Evolutionary conservation across 2,329 filamentous ascomycete genomes (phyloP).

Genomic region (Tolypocladium guangdongense): DNA sequence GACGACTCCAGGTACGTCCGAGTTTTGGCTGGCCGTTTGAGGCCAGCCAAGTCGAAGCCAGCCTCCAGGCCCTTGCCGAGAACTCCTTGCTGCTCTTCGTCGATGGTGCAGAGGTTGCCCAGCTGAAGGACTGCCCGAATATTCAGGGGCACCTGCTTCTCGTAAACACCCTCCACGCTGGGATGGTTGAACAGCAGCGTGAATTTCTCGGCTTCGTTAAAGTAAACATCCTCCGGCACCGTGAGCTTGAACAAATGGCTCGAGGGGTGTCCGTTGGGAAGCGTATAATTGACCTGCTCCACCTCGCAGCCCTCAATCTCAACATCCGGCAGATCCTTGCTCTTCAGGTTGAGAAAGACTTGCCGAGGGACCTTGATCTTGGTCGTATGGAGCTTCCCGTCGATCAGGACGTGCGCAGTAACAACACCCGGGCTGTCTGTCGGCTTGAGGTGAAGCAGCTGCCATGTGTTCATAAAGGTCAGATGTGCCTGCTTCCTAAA

Average conservation of each 20-base stretch:
- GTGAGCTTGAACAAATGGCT: constrained; percentile 90
- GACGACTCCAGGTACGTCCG: constrained; percentile 64
- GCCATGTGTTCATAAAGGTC: constrained; percentile 89
- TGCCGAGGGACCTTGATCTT: constrained; percentile 84
- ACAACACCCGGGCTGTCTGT: constrained; percentile 82
- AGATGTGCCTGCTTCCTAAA: constrained; percentile 90
- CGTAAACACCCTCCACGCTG: constrained; percentile 94
- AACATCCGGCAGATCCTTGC: constrained; percentile 77
- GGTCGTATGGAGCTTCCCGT: constrained; percentile 78
- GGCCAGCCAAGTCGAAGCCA: constrained; percentile 74
- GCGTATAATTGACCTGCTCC: constrained; percentile 84
- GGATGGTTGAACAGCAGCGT: constrained; percentile 78
- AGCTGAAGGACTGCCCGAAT: constrained; percentile 80
- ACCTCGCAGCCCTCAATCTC: constrained; percentile 77
- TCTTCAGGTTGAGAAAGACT: constrained; percentile 85
- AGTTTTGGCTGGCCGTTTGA: constrained; percentile 57
- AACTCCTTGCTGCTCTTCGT: constrained; percentile 80
- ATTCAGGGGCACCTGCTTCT: constrained; percentile 80
- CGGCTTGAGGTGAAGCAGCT: constrained; percentile 75
- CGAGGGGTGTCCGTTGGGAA: constrained; percentile 91
- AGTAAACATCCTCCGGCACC: constrained; percentile 78
- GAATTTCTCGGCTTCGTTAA: constrained; percentile 75
- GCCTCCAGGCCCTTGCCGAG: constrained; percentile 87
- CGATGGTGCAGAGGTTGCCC: constrained; percentile 86
- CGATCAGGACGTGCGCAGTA: constrained; percentile 81